Base-by-base conservation (phyloP, 2,329 filamentous ascomycete species). In the Aspergillus floridensis region DNA sequence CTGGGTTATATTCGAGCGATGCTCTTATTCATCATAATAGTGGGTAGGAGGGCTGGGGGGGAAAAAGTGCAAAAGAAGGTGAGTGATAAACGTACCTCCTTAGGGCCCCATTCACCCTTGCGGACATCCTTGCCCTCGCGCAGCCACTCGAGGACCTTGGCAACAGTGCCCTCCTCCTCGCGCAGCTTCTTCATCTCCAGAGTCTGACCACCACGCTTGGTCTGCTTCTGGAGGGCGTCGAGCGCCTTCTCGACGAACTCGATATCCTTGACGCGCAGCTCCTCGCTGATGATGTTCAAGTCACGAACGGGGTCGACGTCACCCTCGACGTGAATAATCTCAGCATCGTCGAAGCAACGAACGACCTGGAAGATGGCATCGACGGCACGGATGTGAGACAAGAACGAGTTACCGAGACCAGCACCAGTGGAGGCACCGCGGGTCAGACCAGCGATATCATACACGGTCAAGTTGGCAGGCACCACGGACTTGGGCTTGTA, bases 301-400 rank as follows among this genome's bases (percentile, higher is more conserved):
- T 99, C 95, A 74, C 95, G 89, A 62, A 90, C 86, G 35, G 95
- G 96, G 80, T 99, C 91, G 70, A 99, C 96, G 72, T 99, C 95
- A 76, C 95, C 96, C 84, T 99, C 96, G 66, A 99, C 93, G 85
- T 99, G 95, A 71, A 97, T 98, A 72, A 99, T 99, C 81, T 99
- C 95, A 61, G 93, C 95, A 83, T 99, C 95, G 75, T 99, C 96
- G 80, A 99, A 97, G 81, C 91, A 96, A 71, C 93, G 88, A 41
- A 97, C 93, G 49, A 97, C 93, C 79, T 96, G 91, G 84, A 96
- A 97, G 79, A 97, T 96, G 78, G 93, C 93, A 82, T 97, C 93
- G 78, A 97, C 93, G 57, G 95, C 95, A 76, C 96, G 92, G 70
- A 99, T 99, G 79, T 99, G 95, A 41, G 95, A 98, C 81, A 99